phyloP scores from a whole-genome alignment of 768 basidiomycete species.

The Asterophora parasitica region DNA sequence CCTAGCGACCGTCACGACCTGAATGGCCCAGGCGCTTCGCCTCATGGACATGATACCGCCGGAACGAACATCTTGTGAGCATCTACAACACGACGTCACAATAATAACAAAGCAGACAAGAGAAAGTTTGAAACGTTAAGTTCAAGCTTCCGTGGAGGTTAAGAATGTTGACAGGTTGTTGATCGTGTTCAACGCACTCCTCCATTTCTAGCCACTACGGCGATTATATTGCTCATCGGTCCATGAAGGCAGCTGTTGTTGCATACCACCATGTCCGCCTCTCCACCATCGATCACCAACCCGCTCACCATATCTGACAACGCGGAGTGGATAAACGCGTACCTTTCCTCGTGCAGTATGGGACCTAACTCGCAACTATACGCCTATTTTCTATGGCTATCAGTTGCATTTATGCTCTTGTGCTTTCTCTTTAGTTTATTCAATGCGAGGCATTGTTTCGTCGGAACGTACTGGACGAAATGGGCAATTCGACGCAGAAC shows the following conservation, averaged over 20 bases:
- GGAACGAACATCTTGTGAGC: no score
- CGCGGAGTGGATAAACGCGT: constrained; percentile 51
- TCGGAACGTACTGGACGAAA: constrained; percentile 52
- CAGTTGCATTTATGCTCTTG: neutral
- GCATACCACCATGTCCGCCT: constrained; percentile 4
- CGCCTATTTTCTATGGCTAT: constrained; percentile 9
- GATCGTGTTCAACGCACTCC: no score
- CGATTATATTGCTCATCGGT: no score
- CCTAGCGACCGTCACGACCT: no score
- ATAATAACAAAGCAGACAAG: neutral
- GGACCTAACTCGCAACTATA: constrained; percentile 29
- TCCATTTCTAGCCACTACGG: no score
- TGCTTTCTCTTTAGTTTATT: neutral
- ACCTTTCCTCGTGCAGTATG: constrained; percentile 52
- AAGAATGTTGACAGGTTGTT: no score
- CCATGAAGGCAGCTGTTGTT: no score
- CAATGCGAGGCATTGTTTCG: neutral
- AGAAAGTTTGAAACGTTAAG: no score
- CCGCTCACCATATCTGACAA: constrained; percentile 40
- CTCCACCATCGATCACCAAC: constrained; percentile 31
- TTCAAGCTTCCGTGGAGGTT: no score
- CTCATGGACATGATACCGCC: no score
- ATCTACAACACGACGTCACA: no score
- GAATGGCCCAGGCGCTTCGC: neutral
- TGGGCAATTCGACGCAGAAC: constrained; percentile 55